phyloP scores from a whole-genome alignment of 345 rosid genomes.

The Citrus reticulata region DNA sequence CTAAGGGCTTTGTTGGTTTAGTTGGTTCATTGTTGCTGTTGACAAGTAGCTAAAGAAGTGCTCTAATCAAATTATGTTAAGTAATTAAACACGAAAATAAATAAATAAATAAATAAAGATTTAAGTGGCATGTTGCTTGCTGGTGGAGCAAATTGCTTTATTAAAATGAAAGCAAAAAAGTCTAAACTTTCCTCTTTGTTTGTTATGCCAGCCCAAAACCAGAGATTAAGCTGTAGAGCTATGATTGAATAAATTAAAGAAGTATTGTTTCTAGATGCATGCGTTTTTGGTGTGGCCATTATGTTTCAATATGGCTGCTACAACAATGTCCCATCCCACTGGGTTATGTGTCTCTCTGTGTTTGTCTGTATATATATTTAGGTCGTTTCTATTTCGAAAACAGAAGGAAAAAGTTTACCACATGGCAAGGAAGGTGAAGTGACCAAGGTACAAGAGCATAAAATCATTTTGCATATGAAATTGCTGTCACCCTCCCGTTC shows the following conservation, averaged over 20 bases:
- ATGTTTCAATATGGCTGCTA: background rate
- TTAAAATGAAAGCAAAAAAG: slow-evolving; percentile 19
- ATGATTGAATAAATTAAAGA: background rate
- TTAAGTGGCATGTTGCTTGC: slow-evolving; percentile 18
- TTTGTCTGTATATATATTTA: too few relatives aligned
- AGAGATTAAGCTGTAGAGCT: slow-evolving; percentile 5
- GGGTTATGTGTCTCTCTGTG: background rate
- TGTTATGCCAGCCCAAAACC: slow-evolving; percentile 7
- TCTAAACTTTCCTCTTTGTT: slow-evolving; percentile 15
- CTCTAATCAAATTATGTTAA: slow-evolving; percentile 7
- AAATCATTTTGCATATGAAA: background rate
- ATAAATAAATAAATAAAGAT: background rate
- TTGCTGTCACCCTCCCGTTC: background rate
- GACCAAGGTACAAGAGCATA: background rate
- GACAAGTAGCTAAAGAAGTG: background rate
- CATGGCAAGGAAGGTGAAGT: background rate
- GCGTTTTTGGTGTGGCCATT: slow-evolving; percentile 8
- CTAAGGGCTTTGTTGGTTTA: background rate
- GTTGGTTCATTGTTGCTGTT: background rate
- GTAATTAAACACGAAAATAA: background rate
- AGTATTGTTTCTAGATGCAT: slow-evolving; percentile 16
- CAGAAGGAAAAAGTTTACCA: background rate
- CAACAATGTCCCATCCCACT: background rate
- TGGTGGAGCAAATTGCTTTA: slow-evolving; percentile 34
- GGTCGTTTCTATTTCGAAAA: background rate